Conservation (phyloP, 331 rosid genomes). For the Stylosanthes scabra region DNA sequence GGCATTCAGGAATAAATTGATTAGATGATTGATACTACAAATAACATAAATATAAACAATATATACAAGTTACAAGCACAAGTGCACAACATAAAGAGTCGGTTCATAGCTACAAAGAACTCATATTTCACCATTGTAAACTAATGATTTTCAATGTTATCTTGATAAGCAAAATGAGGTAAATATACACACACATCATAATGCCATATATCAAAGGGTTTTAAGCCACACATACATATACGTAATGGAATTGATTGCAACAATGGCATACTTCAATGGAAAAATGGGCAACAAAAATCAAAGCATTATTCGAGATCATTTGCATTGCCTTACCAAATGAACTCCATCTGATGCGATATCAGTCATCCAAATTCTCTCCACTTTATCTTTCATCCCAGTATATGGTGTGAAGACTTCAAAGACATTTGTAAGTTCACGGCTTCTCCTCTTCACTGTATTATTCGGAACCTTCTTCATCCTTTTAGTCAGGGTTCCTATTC, state of each 20-base stretch:
- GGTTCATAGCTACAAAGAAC: conserved; percentile 30
- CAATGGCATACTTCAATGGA: conserved; percentile 25
- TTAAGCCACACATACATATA: conserved; percentile 24
- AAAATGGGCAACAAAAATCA: conserved; percentile 13
- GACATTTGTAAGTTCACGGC: conserved; percentile 90
- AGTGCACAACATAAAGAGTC: conserved; percentile 18
- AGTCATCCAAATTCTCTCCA: conserved; percentile 96
- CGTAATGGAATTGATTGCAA: conserved; percentile 5
- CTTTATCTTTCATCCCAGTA: conserved; percentile 84
- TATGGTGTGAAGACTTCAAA: conserved; percentile 94
- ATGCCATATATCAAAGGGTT: conserved; percentile 17
- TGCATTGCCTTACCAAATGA: conserved; percentile 73
- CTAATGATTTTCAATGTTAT: background rate
- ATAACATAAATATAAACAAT: background rate
- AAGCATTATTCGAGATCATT: conserved; percentile 13
- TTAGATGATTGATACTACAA: conserved; percentile 26
- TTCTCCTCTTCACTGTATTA: conserved; percentile 85
- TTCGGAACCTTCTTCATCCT: conserved; percentile 97
- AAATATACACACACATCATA: no score
- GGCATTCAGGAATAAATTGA: conserved; percentile 37
- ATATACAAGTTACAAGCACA: conserved; percentile 7
- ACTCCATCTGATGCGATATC: conserved; percentile 90
- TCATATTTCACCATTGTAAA: conserved; percentile 27
- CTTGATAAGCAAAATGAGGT: background rate
- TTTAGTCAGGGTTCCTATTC: conserved; percentile 93